Percentiles rank a stretch among this genome's conserved stretches.
phyloP scores from a whole-genome alignment of 306 rosid genomes.

The Carpinus fangiana region DNA sequence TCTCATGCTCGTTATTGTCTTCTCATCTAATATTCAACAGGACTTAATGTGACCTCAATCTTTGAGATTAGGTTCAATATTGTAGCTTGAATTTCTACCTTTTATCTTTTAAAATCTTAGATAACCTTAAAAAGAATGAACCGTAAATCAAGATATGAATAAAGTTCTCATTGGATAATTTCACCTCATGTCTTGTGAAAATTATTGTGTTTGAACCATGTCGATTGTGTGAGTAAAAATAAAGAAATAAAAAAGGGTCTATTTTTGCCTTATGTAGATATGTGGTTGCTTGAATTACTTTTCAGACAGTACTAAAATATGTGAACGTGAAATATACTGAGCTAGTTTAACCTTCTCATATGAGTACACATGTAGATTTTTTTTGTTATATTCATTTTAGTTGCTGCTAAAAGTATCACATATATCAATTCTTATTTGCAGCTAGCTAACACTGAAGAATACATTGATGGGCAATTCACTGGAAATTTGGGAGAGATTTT shows the following conservation, averaged over 20 bases:
- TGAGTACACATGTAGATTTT: neutral
- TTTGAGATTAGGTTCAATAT: too few relatives aligned
- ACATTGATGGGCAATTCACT: constrained; percentile 51
- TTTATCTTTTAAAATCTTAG: neutral
- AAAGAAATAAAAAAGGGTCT: neutral
- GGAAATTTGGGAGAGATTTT: constrained; percentile 61
- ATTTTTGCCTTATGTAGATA: neutral
- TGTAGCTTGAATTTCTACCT: neutral
- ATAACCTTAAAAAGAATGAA: neutral
- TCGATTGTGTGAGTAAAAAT: neutral
- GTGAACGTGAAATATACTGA: neutral
- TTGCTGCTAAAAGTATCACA: neutral
- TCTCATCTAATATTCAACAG: neutral
- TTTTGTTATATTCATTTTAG: neutral
- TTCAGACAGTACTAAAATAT: neutral
- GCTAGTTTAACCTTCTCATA: neutral
- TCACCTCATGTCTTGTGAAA: neutral
- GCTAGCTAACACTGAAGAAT: constrained; percentile 63
- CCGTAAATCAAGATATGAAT: neutral
- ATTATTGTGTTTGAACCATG: neutral
- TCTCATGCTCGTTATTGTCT: neutral
- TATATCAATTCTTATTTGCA: constrained; percentile 16
- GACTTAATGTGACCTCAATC: neutral
- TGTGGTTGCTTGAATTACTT: neutral
- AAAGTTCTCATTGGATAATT: neutral